Base-by-base conservation (phyloP, 306 rosid species). In the Mucuna pruriens region DNA sequence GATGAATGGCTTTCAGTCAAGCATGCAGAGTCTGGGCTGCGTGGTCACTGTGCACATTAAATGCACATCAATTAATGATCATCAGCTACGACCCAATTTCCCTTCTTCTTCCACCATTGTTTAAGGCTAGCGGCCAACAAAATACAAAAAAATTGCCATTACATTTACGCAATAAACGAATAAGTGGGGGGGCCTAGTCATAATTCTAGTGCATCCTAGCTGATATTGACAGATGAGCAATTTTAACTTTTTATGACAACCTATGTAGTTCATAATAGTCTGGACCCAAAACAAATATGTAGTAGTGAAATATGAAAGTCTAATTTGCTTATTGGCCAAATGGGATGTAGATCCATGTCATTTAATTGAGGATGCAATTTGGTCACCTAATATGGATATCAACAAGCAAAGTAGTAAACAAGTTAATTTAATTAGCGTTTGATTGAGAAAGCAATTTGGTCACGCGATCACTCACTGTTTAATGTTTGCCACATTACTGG, bases 1-100 rank as follows among this genome's bases (percentile, higher is more conserved):
- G 76, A 57, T 79, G 73, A 74, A 71, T 84, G 54, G 22, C 78
- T 70, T 64, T 72, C 69, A 51, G 69, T 73, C 42, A 79, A 79
- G 52, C 54, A 84, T 74, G 73, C 81, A 72, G 49, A 33, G 15
- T 64, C 54, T 22, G 7, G 19, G 22, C 19, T 39, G 67, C 73
- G 46, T 52, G 31, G 34, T 63, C 78, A 85, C 67, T 85, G 81
- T 17, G 34, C 74, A 65, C 87, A 87, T 84, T 87, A 84, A 84
- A 84, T 84, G 82, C 77, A 39, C 48, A 23, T 22, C 61, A 62
- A 68, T 66, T 9, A 61, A 61, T 48, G 46, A 17, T 76, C 12
- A 65, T 19, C 31, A 61, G 70, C 62, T 7, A 77, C 45, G 13
- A 57, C 83, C 73, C 19, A 79, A 67, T 19, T 31, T 29, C 25